Conservation (phyloP, 2,329 filamentous ascomycete genomes). For the Ilyonectria destructans region DNA sequence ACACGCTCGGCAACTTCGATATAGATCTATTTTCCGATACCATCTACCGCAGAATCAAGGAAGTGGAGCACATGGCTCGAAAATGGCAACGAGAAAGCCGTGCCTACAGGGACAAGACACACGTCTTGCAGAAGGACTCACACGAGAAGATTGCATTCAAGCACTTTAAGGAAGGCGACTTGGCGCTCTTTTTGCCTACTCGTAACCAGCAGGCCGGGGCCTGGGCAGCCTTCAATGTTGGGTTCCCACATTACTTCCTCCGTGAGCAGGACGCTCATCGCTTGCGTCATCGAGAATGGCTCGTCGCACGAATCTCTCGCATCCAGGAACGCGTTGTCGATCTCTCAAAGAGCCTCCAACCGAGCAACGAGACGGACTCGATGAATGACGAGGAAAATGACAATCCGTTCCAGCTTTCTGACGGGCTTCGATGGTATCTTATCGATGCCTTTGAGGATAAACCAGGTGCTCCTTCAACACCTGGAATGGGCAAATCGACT, state of each 20-base stretch:
- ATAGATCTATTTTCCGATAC: slow-evolving; percentile 88
- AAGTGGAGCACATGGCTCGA: slow-evolving; percentile 92
- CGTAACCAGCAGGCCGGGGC: slow-evolving; percentile 94
- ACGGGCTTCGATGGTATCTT: slow-evolving; percentile 96
- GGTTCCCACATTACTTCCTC: slow-evolving; percentile 96
- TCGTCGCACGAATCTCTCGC: slow-evolving; percentile 93
- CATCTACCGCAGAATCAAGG: slow-evolving; percentile 90
- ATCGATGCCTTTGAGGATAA: slow-evolving; percentile 96
- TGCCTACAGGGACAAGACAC: slow-evolving; percentile 89
- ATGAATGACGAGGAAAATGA: slow-evolving; percentile 83
- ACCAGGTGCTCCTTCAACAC: slow-evolving; percentile 90
- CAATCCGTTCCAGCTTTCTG: slow-evolving; percentile 96
- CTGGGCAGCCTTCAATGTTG: slow-evolving; percentile 99
- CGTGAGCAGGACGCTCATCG: slow-evolving; percentile 93
- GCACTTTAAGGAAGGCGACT: slow-evolving; percentile 95
- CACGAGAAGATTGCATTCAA: slow-evolving; percentile 97
- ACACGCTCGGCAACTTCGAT: slow-evolving; percentile 83
- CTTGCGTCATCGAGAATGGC: slow-evolving; percentile 89
- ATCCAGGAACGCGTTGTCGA: slow-evolving; percentile 96
- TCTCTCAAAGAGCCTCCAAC: slow-evolving; percentile 82
- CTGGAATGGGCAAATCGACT: slow-evolving; percentile 91
- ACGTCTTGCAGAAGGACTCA: slow-evolving; percentile 84
- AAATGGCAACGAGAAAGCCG: slow-evolving; percentile 94
- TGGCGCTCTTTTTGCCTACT: slow-evolving; percentile 94
- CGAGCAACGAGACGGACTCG: slow-evolving; percentile 65